Conservation (phyloP, 2,329 filamentous ascomycete genomes). For the Xylaria sp. region DNA sequence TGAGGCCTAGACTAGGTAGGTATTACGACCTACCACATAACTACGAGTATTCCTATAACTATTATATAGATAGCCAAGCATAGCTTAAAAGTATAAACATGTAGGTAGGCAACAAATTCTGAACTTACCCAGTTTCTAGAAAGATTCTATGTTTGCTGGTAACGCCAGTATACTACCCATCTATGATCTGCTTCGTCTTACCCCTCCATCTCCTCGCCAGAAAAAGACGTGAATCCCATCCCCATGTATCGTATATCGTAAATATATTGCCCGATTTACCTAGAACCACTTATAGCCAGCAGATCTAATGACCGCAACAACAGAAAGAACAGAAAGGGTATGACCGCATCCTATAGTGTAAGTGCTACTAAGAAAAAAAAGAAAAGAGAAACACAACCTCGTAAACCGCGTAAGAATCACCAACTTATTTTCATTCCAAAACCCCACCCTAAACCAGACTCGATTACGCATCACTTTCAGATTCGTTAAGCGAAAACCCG, state of each 20-base stretch:
- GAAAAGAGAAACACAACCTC: not conserved
- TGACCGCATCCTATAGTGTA: not conserved
- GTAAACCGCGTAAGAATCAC: not conserved
- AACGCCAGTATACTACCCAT: no score
- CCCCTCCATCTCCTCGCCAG: not conserved
- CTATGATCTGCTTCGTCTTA: not conserved
- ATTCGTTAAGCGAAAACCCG: conserved; percentile 32
- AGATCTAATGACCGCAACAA: conserved; percentile 4
- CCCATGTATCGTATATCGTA: no score
- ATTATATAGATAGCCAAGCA: no score
- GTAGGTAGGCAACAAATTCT: no score
- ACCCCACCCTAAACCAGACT: conserved; percentile 6
- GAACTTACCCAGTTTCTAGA: no score
- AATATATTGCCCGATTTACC: not conserved
- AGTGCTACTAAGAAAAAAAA: not conserved
- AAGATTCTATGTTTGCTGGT: no score
- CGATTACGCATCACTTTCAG: conserved; percentile 33
- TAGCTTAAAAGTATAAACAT: no score
- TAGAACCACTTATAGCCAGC: not conserved
- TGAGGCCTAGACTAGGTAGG: no score
- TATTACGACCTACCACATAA: no score
- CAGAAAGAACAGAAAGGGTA: conserved; percentile 7
- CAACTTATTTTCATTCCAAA: not conserved
- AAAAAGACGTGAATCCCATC: conserved; percentile 16
- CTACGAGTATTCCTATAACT: no score